Conservation (phyloP, 2,329 filamentous ascomycete genomes). For the Diaporthe destruens region DNA sequence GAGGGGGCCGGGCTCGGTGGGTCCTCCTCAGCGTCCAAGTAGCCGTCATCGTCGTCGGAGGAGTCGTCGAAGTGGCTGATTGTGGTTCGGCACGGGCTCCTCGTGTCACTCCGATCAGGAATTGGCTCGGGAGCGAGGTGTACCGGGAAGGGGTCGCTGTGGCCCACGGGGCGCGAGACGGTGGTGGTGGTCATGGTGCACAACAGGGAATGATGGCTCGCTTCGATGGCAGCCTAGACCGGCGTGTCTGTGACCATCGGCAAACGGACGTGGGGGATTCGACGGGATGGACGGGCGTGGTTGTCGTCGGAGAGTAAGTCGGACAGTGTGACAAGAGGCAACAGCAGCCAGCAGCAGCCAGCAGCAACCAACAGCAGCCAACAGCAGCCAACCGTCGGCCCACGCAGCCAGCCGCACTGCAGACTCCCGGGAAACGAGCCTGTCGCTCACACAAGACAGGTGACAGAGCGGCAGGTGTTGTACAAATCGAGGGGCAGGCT, state of each 20-base stretch:
- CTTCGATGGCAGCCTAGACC: conserved; percentile 43
- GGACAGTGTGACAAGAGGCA: conserved; percentile 19
- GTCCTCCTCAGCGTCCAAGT: conserved; percentile 15
- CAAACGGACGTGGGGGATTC: conserved; percentile 33
- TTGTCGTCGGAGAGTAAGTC: conserved; percentile 35
- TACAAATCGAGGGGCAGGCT: conserved; percentile 41
- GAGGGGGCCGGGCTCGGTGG: conserved; percentile 29
- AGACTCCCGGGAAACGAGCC: conserved; percentile 36
- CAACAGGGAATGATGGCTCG: conserved; percentile 41
- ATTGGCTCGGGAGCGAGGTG: conserved; percentile 35
- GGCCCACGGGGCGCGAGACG: conserved; percentile 38
- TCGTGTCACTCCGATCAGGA: conserved; percentile 38
- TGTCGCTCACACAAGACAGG: conserved; percentile 35
- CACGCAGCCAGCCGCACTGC: conserved; percentile 41
- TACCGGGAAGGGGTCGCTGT: conserved; percentile 32
- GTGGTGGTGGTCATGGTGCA: conserved; percentile 41
- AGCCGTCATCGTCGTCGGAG: conserved; percentile 34
- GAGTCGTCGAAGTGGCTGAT: conserved; percentile 41
- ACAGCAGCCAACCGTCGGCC: conserved; percentile 34
- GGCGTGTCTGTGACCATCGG: conserved; percentile 42
- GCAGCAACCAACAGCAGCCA: no score
- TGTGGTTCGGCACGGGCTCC: conserved; percentile 40
- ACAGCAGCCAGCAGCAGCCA: conserved; percentile 40
- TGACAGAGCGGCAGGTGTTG: conserved; percentile 35
- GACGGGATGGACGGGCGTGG: conserved; percentile 35